Conservation (phyloP, 306 rosid genomes). For the Castanopsis chinensis region DNA sequence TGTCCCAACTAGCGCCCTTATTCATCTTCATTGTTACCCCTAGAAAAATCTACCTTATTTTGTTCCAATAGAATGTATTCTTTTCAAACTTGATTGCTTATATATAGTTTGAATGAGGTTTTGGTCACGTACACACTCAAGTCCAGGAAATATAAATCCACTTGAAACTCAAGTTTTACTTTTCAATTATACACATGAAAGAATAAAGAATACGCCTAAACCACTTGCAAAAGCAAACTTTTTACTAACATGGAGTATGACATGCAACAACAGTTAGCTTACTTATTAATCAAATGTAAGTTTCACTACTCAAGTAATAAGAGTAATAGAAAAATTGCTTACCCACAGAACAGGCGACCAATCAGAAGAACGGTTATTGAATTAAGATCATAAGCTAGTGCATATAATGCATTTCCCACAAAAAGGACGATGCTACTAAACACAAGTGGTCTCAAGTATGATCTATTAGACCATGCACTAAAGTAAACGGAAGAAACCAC, state of each 20-base stretch:
- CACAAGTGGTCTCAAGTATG: conserved; percentile 89
- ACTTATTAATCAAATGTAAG: not conserved
- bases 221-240: not conserved
- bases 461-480: conserved; percentile 98
- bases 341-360: conserved; percentile 98
- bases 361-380: conserved; percentile 91
- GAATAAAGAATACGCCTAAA: not conserved
- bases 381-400: conserved; percentile 74
- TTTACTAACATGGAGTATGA: not conserved
- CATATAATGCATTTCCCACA: conserved; percentile 72
- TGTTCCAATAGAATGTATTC: not conserved
- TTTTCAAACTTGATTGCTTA: not conserved
- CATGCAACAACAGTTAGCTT: not conserved
- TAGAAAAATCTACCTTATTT: not conserved
- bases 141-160: not conserved
- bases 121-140: not conserved
- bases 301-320: conserved; percentile 15
- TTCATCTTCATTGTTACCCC: not conserved
- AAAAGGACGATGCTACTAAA: conserved; percentile 89
- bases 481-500: conserved; percentile 96
- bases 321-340: conserved; percentile 29
- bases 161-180: not conserved
- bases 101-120: not conserved
- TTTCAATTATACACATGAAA: not conserved
- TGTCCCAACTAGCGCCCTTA: not conserved